Conservation (phyloP, 192 early-diverging fungal genomes). For the Coemansia sp. region DNA sequence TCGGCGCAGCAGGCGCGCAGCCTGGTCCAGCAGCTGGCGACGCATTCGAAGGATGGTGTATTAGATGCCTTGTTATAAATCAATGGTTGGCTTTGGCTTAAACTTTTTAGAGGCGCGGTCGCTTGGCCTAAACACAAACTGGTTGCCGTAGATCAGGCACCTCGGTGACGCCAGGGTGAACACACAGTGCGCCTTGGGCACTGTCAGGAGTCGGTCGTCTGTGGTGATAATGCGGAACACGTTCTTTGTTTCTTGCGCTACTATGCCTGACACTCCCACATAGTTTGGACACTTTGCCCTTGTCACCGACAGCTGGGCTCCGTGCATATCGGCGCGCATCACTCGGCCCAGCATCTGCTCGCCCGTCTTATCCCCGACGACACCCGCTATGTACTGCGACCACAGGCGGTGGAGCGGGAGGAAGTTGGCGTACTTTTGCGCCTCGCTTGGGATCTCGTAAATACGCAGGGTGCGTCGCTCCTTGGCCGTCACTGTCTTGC, state of each 20-base stretch:
- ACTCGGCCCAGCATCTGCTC: slow-evolving; percentile 16
- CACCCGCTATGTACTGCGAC: slow-evolving; percentile 68
- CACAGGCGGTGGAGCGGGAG: slow-evolving; percentile 74
- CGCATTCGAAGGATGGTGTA: background rate
- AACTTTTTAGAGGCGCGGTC: slow-evolving; percentile 65
- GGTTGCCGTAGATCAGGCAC: slow-evolving; percentile 74
- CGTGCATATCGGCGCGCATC: slow-evolving; percentile 85
- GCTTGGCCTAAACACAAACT: slow-evolving; percentile 69
- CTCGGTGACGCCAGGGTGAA: slow-evolving; percentile 53
- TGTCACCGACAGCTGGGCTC: slow-evolving; percentile 69
- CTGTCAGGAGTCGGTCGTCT: slow-evolving; percentile 59
- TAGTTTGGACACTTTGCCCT: slow-evolving; percentile 75
- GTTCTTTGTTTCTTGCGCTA: slow-evolving; percentile 87
- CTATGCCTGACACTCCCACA: slow-evolving; percentile 75
- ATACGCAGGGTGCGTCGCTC: slow-evolving; percentile 59
- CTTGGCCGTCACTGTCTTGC: slow-evolving; percentile 60
- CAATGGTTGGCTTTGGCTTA: slow-evolving; percentile 42
- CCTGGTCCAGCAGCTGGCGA: slow-evolving; percentile 28
- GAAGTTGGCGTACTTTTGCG: slow-evolving; percentile 59
- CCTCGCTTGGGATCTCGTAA: slow-evolving; percentile 64
- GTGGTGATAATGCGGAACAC: slow-evolving; percentile 75
- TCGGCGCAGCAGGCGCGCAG: slow-evolving; percentile 40
- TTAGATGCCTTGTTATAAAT: slow-evolving; percentile 17
- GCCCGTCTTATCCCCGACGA: slow-evolving; percentile 50
- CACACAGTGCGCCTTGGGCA: slow-evolving; percentile 70